Evolutionary conservation across 495 filamentous ascomycete genomes (phyloP).

Genomic region (Parmelia sp.): DNA sequence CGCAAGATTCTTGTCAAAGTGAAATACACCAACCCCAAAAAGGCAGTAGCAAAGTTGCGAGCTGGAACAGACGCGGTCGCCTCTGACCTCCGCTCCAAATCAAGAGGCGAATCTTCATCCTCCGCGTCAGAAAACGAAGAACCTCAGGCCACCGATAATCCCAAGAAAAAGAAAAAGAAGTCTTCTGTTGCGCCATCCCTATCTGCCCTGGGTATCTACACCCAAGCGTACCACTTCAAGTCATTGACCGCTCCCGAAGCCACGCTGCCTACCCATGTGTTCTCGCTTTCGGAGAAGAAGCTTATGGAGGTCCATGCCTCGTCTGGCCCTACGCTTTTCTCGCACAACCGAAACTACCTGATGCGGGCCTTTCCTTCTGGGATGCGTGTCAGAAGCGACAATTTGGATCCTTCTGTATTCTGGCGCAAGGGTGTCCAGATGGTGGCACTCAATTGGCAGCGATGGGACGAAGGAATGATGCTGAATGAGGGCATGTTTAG

Average conservation of each 20-base stretch:
- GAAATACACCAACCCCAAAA: slow-evolving; percentile 55
- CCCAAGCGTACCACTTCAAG: slow-evolving; percentile 71
- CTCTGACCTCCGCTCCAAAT: not conserved
- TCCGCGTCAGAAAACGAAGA: slow-evolving; percentile 25
- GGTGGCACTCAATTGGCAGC: slow-evolving; percentile 93
- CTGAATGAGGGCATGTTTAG: slow-evolving; percentile 90
- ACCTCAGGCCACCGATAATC: slow-evolving; percentile 4
- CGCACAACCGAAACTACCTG: slow-evolving; percentile 74
- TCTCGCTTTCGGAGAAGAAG: slow-evolving; percentile 77
- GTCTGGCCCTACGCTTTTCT: slow-evolving; percentile 55
- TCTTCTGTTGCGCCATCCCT: slow-evolving; percentile 71
- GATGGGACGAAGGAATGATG: slow-evolving; percentile 88
- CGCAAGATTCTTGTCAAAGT: slow-evolving; percentile 88
- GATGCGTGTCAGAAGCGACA: slow-evolving; percentile 74
- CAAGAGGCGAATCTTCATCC: slow-evolving; percentile 13
- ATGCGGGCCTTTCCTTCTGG: slow-evolving; percentile 89
- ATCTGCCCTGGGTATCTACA: slow-evolving; percentile 73
- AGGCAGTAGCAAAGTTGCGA: slow-evolving; percentile 28
- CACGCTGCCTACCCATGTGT: slow-evolving; percentile 72
- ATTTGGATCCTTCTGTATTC: slow-evolving; percentile 73
- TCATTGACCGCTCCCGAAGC: slow-evolving; percentile 60
- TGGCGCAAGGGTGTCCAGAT: slow-evolving; percentile 90
- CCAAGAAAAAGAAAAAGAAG: slow-evolving; percentile 34
- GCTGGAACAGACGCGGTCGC: not conserved
- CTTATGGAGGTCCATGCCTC: slow-evolving; percentile 63